These are phyloP conservation scores for Teratosphaeria gauchensis DNA, from an alignment of 2,329 filamentous ascomycete genomes.

Conservation along the genomic window DNA sequence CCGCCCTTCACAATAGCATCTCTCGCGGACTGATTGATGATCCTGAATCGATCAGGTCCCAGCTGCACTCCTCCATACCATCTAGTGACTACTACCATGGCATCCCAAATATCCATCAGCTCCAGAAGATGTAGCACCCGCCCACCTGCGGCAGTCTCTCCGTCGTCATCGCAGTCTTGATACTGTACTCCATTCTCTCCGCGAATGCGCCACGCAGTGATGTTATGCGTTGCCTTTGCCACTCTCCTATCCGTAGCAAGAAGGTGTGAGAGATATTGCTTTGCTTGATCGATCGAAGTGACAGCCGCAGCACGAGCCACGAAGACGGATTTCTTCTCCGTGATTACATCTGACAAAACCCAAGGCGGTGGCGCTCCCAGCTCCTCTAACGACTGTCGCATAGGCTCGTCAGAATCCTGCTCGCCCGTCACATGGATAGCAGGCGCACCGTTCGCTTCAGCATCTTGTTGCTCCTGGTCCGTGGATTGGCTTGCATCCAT, in stretches of 20 bases:
- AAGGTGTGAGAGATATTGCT: conserved; percentile 61
- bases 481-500: conserved; percentile 12
- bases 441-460: conserved; percentile 19
- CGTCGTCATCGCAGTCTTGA: conserved; percentile 94
- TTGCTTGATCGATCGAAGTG: conserved; percentile 59
- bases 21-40: conserved; percentile 79
- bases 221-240: conserved; percentile 86
- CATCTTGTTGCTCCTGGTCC: conserved; percentile 20
- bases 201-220: conserved; percentile 83
- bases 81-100: conserved; percentile 82
- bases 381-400: conserved; percentile 22
- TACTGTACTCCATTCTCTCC: conserved; percentile 44
- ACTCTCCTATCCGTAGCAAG: conserved; percentile 75
- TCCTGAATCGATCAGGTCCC: conserved; percentile 77
- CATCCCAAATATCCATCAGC: conserved; percentile 87
- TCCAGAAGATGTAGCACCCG: conserved; percentile 84
- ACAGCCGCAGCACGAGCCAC: conserved; percentile 67
- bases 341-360: conserved; percentile 62
- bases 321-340: conserved; percentile 82
- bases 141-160: conserved; percentile 83
- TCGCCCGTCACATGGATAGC: conserved; percentile 9
- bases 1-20: conserved; percentile 75
- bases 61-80: conserved; percentile 93
- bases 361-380: conserved; percentile 48
- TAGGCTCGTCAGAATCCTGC: conserved; percentile 20